Evolutionary conservation across 2,329 filamentous ascomycete species (phyloP), one percentile per base, ranked within the genome.

Genomic region (Colletotrichum truncatum): DNA sequence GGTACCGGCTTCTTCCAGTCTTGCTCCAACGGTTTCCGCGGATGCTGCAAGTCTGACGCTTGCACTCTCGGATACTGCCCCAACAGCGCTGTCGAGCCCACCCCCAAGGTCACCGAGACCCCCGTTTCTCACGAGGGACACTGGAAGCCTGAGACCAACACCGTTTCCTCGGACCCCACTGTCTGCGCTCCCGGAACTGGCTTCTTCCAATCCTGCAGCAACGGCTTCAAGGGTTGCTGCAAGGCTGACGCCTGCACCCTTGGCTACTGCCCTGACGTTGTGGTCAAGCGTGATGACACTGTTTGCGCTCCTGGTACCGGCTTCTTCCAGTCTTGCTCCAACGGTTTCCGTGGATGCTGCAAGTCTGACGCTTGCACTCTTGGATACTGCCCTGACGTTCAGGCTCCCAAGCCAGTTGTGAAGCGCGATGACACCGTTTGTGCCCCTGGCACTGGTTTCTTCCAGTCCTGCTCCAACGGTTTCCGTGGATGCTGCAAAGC

Each of bases 151-250:
- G 36, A 11, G 16, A 18, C 25, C 26, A 21, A 39, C 12, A n/a
- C n/a, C n/a, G n/a, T n/a, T n/a, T n/a, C n/a, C n/a, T n/a, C n/a
- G n/a, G 55, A 58, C 3, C 36, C 36, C 12, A 58, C 56, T 6
- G 56, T 60, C 11, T 64, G 62, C n/a, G 56, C 62, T 8, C 56
- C 62, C 6, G 62, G 56, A 1, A 64, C 56, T 12, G 62, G 62
- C 3, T 65, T 59, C 41, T 67, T 59, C 48, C 64, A 67, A 4
- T 57, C 61, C 25, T 67, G 64, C 61, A 36, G 53, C 16, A 65
- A 65, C 28, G 64, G 64, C 48, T 67, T 67, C 64, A 18, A 41
- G 3, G 64, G 64, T 6, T 67, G 64, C 54, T 67, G 60, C 53
- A 64, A 41, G 30, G 23, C 28, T 6, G 64, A 67, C 11, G 60